Evolutionary conservation across 2,329 filamentous ascomycete species (phyloP), one percentile per base, ranked within the genome.

Genomic region (Aspergillus sp.): DNA sequence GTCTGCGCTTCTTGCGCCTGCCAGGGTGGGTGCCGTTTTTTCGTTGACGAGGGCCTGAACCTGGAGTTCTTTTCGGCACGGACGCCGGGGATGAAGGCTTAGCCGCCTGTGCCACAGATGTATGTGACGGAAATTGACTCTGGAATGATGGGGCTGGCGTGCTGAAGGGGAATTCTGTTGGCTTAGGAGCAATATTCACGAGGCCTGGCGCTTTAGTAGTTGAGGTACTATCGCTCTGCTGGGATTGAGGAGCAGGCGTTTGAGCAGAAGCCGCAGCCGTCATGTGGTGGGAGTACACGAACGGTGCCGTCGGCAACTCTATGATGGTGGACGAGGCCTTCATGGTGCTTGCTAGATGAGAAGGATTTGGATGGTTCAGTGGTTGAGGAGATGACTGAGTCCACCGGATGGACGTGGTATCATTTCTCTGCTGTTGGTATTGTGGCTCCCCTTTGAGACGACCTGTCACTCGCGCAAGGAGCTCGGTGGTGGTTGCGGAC

Each of bases 401-500:
- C 56, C 53, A 59, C 45, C 50, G 32, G 35, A 54, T 17, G 11
- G 50, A 47, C 13, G 45, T 53, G 44, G 33, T 52, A 55, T 49
- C 52, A 57, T 59, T 51, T 49, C 49, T 52, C 30, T 47, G 50
- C 49, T 44, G 45, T 38, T 52, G 51, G 14, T 35, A 24, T 32
- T 36, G 32, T 49, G 22, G 33, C 35, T 51, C 26, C 41, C 56
- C 51, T 50, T 53, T 56, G 43, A 58, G 52, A 55, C 57, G 55
- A 45, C 59, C 57, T 40, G 55, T 57, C 30, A 65, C 45, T 49
- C 61, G 60, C 36, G 63, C 59, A 45, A 62, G 56, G 46, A 65
- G 60, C 50, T 60, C 63, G 30, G 61, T 60, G 42, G 63, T 65
- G 40, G 63, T 54, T 9, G 63, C 53, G 16, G 62, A 64, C 16